Percentiles rank a stretch among this genome's conserved stretches.
Conservation (phyloP, 768 basidiomycete genomes). For the Phaffia tasmanica region DNA sequence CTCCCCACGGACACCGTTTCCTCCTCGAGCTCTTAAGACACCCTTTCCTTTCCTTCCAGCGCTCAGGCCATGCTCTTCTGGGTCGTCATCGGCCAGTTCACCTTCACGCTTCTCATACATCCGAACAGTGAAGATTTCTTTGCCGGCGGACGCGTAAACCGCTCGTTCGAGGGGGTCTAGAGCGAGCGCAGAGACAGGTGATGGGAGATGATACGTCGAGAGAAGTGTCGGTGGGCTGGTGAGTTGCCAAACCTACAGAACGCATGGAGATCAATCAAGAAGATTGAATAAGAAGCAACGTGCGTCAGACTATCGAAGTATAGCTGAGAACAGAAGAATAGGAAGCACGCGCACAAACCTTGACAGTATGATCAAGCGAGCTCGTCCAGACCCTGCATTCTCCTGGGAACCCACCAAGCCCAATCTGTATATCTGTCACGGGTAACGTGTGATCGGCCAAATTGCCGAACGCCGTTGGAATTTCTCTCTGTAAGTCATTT, state of each 20-base stretch:
- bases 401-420: constrained; percentile 61
- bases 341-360: constrained; percentile 50
- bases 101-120: constrained; percentile 20
- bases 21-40: constrained; percentile 10
- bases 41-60: constrained; percentile 17
- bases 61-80: neutral
- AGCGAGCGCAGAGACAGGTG: constrained; percentile 13
- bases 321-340: neutral
- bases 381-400: constrained; percentile 65
- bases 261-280: neutral
- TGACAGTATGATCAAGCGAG: constrained; percentile 80
- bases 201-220: constrained; percentile 22
- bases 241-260: constrained; percentile 21
- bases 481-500: constrained; percentile 59
- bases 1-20: constrained; percentile 17
- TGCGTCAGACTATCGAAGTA: neutral
- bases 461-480: constrained; percentile 63
- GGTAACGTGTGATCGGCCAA: constrained; percentile 87
- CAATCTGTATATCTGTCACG: constrained; percentile 67
- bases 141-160: constrained; percentile 21
- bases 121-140: constrained; percentile 24
- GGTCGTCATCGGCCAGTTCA: constrained; percentile 9
- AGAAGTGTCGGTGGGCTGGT: constrained; percentile 21
- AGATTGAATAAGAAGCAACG: neutral
- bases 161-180: constrained; percentile 23